Evolutionary conservation across 768 basidiomycete genomes (phyloP), one percentile per base, ranked within the genome.

Genomic region (Tylopilus vinaceipallidus): DNA sequence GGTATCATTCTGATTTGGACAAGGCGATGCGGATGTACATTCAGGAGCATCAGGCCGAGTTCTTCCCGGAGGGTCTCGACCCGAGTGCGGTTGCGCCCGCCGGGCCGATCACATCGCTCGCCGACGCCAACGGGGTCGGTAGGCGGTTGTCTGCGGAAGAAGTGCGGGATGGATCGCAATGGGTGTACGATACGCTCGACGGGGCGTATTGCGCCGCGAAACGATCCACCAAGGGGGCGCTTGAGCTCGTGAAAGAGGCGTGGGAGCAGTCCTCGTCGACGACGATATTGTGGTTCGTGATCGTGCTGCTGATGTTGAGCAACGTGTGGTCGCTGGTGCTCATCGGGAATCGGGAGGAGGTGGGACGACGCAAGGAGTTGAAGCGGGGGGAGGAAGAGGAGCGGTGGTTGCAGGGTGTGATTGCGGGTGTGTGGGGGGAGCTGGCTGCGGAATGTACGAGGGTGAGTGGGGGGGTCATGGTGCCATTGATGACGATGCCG

Each of bases 1-100:
- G 77, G 27, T 95, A 93, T 61, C 91, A 97, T 64, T 62, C 66
- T 10, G 93, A 91, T 37, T 78, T 98, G 9, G 91, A 94, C 57
- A 79, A 75, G 56, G 83, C 83, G 3, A 95, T 98, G 85, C 80
- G 91, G 33, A 70, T 69, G 42, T 98, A 98, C 74, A 97, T 98
- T 63, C 78, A 84, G 53, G 85, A 86, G 45, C 94, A 98, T 69
- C 82, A 86, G 56, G 76, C 82, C 52, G 95, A 99, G 71, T 98
- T 98, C 69, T 69, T 92, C 42, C 86, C 90, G 0, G 88, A 86
- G 49, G 93, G 91, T 13, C 68, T 89, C 41, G 88, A 90, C 52
- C 73, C 75, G 7, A 71, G 71, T 38, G 75, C 67, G 11, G 75
- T 82, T n/a, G 79, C 76, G 0, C 76, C 74, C 2, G 71, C 71